phyloP scores from a whole-genome alignment of 2,329 filamentous ascomycete genomes.

The Aspergillus clavatus region DNA sequence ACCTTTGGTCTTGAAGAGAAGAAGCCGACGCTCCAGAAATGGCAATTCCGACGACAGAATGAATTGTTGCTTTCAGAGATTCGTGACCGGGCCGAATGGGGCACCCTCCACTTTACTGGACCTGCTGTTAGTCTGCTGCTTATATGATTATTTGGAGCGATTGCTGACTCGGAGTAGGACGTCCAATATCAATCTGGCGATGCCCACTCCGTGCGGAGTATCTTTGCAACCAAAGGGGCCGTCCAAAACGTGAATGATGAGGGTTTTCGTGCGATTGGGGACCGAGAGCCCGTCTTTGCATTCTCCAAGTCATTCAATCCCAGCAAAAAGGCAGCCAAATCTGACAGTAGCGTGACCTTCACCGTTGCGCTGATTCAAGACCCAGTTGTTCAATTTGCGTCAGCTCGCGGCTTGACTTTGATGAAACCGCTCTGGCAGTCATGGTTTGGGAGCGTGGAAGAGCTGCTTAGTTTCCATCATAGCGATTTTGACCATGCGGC shows the following conservation, averaged over 20 bases:
- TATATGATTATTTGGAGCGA: not conserved
- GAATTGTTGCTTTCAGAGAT: slow-evolving; percentile 72
- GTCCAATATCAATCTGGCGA: slow-evolving; percentile 67
- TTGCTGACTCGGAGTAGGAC: slow-evolving; percentile 33
- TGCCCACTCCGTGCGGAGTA: slow-evolving; percentile 59
- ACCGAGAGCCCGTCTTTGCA: slow-evolving; percentile 76
- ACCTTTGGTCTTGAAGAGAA: slow-evolving; percentile 39
- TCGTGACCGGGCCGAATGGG: slow-evolving; percentile 76
- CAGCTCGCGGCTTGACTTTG: slow-evolving; percentile 66
- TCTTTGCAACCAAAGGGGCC: slow-evolving; percentile 63
- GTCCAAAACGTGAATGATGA: slow-evolving; percentile 63
- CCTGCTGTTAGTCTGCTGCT: slow-evolving; percentile 46
- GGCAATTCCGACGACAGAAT: slow-evolving; percentile 38
- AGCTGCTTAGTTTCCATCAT: slow-evolving; percentile 72
- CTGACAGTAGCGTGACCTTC: slow-evolving; percentile 61
- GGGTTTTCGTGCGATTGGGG: slow-evolving; percentile 65
- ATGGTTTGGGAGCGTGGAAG: slow-evolving; percentile 60
- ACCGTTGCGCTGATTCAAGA: slow-evolving; percentile 74
- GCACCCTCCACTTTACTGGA: slow-evolving; percentile 69
- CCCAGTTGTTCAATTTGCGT: slow-evolving; percentile 73
- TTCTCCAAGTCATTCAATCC: slow-evolving; percentile 64
- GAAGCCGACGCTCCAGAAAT: slow-evolving; percentile 39
- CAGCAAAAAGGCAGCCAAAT: slow-evolving; percentile 27
- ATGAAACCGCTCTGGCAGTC: slow-evolving; percentile 79
- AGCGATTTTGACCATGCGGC: slow-evolving; percentile 63